These are phyloP conservation scores for Cutaneotrichosporon sp. DNA, from an alignment of 1,284 basidiomycete species.

Conservation along the genomic window DNA sequence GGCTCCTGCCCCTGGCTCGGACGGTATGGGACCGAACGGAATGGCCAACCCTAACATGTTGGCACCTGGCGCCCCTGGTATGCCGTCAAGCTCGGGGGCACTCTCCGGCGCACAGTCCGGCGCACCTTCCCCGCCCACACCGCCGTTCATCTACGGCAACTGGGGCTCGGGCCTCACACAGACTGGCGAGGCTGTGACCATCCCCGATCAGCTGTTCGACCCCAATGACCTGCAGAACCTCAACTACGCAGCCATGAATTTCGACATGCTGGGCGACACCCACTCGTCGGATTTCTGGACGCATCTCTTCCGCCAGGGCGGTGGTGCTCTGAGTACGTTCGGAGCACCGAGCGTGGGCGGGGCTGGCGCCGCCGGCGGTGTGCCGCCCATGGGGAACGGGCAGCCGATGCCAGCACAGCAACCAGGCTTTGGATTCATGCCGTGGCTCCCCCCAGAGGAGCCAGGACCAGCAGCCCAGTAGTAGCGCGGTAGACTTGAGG, in stretches of 20 bases:
- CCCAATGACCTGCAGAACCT: constrained; percentile 16
- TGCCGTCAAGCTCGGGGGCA: too few relatives aligned
- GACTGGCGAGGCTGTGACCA: neutral
- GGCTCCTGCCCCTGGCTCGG: neutral
- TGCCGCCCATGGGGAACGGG: too few relatives aligned
- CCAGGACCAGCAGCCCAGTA: neutral
- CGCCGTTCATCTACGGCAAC: constrained; percentile 9
- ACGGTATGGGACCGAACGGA: neutral
- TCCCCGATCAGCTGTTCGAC: constrained; percentile 15
- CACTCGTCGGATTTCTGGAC: constrained; percentile 14
- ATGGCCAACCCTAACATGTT: neutral
- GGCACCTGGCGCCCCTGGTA: neutral
- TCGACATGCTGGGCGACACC: constrained; percentile 18
- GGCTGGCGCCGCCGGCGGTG: too few relatives aligned
- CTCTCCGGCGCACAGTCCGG: neutral
- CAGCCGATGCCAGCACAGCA: neutral
- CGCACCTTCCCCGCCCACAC: constrained; percentile 3
- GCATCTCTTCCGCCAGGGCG: constrained; percentile 11
- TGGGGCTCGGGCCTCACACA: constrained; percentile 7
- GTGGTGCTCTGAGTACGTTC: constrained; percentile 5
- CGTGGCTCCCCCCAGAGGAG: constrained; percentile 10
- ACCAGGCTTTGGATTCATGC: constrained; percentile 9
- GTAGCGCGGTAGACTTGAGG: too few relatives aligned
- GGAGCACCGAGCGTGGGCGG: constrained; percentile 2
- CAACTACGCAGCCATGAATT: constrained; percentile 20